These are phyloP conservation scores for Chenopodium quinoa DNA, from an alignment of 148 eudicot species.

Conservation along the genomic window DNA sequence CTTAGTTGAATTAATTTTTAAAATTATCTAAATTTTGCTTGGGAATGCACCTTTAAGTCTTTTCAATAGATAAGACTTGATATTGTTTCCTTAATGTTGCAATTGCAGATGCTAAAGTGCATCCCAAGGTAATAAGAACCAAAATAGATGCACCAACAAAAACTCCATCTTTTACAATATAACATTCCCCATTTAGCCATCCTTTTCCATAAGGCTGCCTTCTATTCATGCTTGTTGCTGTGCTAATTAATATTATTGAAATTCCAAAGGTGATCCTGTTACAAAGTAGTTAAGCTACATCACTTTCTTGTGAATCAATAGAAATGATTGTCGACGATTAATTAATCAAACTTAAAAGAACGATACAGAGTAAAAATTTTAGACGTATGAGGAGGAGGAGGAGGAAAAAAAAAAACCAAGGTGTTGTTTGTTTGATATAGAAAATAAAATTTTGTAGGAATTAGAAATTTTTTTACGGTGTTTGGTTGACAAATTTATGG, in stretches of 20 bases:
- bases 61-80: slow-evolving; percentile 15
- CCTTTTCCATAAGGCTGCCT: slow-evolving; percentile 62
- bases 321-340: no score
- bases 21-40: not conserved
- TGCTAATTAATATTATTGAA: slow-evolving; percentile 29
- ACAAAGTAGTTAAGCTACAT: not conserved
- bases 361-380: no score
- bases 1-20: not conserved
- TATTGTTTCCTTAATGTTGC: slow-evolving; percentile 23
- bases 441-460: no score
- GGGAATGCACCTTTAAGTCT: not conserved
- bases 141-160: slow-evolving; percentile 49
- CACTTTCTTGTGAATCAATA: not conserved
- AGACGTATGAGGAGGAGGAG: no score
- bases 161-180: slow-evolving; percentile 62
- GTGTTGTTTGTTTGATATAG: no score
- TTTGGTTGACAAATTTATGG: no score
- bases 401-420: no score
- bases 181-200: slow-evolving; percentile 74
- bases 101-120: slow-evolving; percentile 29
- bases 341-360: no score
- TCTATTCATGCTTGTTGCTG: slow-evolving; percentile 63
- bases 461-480: no score
- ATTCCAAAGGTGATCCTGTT: slow-evolving; percentile 61
- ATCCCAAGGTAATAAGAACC: slow-evolving; percentile 41